Evolutionary conservation across 176 grass and related monocot genomes (phyloP), one percentile per base, ranked within the genome.

Genomic region (Dendrocalamus sinicus): DNA sequence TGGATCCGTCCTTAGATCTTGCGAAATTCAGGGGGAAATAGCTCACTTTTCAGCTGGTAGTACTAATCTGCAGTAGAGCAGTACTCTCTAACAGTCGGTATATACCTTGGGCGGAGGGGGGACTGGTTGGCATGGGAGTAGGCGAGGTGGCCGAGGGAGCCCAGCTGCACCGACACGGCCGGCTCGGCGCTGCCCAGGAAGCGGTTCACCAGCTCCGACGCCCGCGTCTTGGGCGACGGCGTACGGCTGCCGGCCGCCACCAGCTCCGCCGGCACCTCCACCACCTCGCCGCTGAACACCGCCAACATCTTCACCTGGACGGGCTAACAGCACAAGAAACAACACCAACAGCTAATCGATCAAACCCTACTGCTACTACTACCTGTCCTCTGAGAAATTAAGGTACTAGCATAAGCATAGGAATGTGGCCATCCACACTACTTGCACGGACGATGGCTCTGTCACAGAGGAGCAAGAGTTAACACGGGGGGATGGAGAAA

Each of bases 221-320:
- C 91, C 9, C 70, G 75, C 12, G 93, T 98, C 90, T 98, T 98
- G 8, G 96, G 96, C 23, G 96, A 98, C 73, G 96, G 96, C 46
- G 96, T 95, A 46, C 93, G 83, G 96, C 91, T 94, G 0, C 96
- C 93, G 51, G 96, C 96, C 0, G 89, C 96, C 87, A 91, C 93
- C 86, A 98, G 81, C 89, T 98, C 96, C 69, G 81, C 78, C 47
- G 96, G 96, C 76, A 91, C 93, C 81, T 84, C 96, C 83, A 98
- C 96, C 83, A 95, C 91, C 53, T 87, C 90, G 58, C 96, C 96
- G 90, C 91, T 94, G 83, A 98, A 95, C 75, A 98, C 96, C 28
- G 89, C 93, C 89, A 98, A 79, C 96, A 95, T 98, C 83, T 47
- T 82, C 53, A 8, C 53, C 53, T 57, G 53, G 20, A 8, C 17